Evolutionary conservation across 257 asterid species (phyloP).

Genomic region (Solanum rostratum): DNA sequence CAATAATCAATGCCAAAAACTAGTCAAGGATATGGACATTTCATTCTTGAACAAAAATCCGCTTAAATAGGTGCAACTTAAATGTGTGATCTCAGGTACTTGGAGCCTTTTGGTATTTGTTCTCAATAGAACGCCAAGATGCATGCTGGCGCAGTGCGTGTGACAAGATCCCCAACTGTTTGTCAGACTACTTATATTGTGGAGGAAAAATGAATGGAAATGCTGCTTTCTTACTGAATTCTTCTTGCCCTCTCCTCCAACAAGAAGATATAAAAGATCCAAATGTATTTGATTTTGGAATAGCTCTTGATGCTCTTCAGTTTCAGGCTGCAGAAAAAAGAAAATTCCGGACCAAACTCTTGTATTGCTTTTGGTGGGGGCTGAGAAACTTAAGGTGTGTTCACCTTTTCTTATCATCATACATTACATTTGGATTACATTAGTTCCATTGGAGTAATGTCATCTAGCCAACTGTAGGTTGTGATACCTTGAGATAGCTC

Average conservation of each 20-base stretch:
- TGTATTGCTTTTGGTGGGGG: conserved; percentile 77
- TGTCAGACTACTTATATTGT: conserved; percentile 21
- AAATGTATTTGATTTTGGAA: conserved; percentile 46
- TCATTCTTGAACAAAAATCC: background rate
- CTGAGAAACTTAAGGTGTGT: conserved; percentile 51
- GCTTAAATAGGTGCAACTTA: background rate
- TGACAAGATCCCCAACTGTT: background rate
- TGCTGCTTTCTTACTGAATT: conserved; percentile 18
- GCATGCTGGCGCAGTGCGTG: conserved; percentile 45
- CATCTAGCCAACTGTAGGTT: background rate
- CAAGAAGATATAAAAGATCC: conserved; percentile 12
- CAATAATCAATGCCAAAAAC: background rate
- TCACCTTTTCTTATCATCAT: background rate
- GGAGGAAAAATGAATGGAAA: background rate
- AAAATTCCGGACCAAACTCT: conserved; percentile 21
- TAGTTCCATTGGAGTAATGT: background rate
- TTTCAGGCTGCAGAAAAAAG: conserved; percentile 27
- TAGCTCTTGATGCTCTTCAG: conserved; percentile 49
- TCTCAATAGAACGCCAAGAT: conserved; percentile 45
- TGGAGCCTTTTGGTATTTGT: conserved; percentile 61
- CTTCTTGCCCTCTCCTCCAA: conserved; percentile 37
- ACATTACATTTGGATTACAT: background rate
- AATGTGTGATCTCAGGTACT: conserved; percentile 9
- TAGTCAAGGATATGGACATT: background rate
- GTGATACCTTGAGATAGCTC: background rate